Base-by-base conservation (phyloP, 108 stramenopile genomes). In the Skeletonema grethae region DNA sequence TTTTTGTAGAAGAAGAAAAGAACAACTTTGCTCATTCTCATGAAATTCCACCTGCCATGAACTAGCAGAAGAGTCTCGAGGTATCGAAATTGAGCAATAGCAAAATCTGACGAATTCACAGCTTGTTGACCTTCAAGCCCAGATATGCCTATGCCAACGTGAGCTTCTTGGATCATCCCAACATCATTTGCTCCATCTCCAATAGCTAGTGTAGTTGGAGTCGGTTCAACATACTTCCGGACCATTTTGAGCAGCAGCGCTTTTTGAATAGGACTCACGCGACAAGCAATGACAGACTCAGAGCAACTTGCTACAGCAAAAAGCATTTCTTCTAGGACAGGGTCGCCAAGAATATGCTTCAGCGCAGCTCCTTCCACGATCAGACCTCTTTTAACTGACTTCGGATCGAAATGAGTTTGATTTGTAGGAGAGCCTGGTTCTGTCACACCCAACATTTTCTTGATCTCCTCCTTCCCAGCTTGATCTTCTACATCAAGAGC, bases 1-100 rank as follows among this genome's bases (percentile, higher is more conserved):
- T 99, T 99, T 79, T 99, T 99, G 92, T 97, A 99, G 82, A 99
- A 98, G 39, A 95, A 94, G 80, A 92, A 99, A 9, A 99, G 77
- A 57, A 98, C 89, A 22, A 95, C 84, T 65, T 88, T 96, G 58
- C 85, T 82, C 68, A 94, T 78, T 55, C 99, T 91, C 38, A 94
- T 86, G 69, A 97, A 98, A 75, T 97, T 89, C 95, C 96, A 97
- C 35, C 97, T 85, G 6, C 99, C 99, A 71, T 99, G 99, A 57
- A 96, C 86, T n/a, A 99, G 87, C 56, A 99, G 65, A 1, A 99
- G 87, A 35, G 83, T 67, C 72, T 87, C 85, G 5, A 99, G 87
- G 58, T 90, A 97, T 50, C 95, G 83, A 56, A 98, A 98, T 70
- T 97, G 96, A 28, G 90, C 94, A 50, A 98, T 95, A 6, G 95